A percentile compares a stretch with the other conserved stretches of the same genome.
phyloP scores from a whole-genome alignment of 2,329 filamentous ascomycete species.

The Alternaria postmessia region DNA sequence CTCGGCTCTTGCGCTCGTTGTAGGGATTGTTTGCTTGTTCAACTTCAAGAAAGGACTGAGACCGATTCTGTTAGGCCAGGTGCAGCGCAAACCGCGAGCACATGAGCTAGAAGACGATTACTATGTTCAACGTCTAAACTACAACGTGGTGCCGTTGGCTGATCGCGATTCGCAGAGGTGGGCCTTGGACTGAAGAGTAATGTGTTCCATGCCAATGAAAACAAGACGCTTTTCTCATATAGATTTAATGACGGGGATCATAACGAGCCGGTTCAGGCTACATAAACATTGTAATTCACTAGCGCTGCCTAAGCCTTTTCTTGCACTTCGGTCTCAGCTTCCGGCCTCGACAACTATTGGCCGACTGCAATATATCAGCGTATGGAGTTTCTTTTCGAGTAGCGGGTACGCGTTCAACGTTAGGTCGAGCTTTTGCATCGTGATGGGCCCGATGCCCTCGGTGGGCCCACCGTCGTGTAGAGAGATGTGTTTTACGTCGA shows the following conservation, averaged over 20 bases:
- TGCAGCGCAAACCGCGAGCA: conserved; percentile 13
- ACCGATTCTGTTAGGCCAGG: conserved; percentile 24
- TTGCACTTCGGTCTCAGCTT: not conserved
- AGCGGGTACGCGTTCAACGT: not conserved
- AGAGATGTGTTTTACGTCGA: too few relatives aligned
- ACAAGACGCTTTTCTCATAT: not conserved
- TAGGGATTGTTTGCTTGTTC: conserved; percentile 22
- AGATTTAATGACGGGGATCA: not conserved
- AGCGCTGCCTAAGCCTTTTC: not conserved
- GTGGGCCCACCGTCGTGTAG: not conserved
- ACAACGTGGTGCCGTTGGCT: conserved; percentile 8
- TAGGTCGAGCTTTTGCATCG: not conserved
- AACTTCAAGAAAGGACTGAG: conserved; percentile 36
- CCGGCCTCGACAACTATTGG: not conserved
- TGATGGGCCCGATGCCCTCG: not conserved
- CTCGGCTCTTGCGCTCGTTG: conserved; percentile 7
- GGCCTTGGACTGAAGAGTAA: conserved; percentile 9
- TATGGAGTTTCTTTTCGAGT: not conserved
- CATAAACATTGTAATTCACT: not conserved
- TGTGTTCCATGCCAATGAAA: not conserved
- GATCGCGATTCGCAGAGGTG: conserved; percentile 19
- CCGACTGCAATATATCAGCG: not conserved
- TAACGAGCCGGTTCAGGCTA: not conserved
- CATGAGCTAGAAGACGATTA: conserved; percentile 14
- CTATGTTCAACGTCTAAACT: conserved; percentile 23